phyloP scores from a whole-genome alignment of 1,139 yeast species.

The Candida sanyaensis region DNA sequence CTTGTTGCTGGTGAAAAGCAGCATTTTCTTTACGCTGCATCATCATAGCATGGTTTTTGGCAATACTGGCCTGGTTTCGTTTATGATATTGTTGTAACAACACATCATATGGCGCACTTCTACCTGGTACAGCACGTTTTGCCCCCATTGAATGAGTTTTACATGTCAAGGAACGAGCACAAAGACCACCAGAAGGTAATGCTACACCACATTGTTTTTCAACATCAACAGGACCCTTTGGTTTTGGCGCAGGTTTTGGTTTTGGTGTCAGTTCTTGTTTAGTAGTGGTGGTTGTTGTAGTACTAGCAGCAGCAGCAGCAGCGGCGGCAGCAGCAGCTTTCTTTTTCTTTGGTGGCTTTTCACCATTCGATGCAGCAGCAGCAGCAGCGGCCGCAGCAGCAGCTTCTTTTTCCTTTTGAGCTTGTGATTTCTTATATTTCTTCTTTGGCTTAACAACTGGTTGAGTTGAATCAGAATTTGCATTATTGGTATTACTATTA shows the following conservation, averaged over 20 bases:
- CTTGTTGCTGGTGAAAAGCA: constrained; percentile 34
- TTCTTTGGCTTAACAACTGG: constrained; percentile 37
- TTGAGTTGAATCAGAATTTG: constrained; percentile 16
- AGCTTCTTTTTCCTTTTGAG: constrained; percentile 49
- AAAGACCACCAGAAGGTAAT: constrained; percentile 85
- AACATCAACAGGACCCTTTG: constrained; percentile 87
- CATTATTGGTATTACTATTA: constrained; percentile 5
- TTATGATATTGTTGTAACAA: constrained; percentile 88
- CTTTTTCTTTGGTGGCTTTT: constrained; percentile 45
- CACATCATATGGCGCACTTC: constrained; percentile 90
- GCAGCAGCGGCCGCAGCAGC: constrained; percentile 44
- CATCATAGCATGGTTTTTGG: constrained; percentile 76
- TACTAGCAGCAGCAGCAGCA: constrained; percentile 28
- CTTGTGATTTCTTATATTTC: constrained; percentile 47
- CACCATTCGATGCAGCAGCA: constrained; percentile 26
- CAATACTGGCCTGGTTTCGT: constrained; percentile 87
- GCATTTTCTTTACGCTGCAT: constrained; percentile 50
- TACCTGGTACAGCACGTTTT: constrained; percentile 89
- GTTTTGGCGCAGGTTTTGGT: constrained; percentile 51
- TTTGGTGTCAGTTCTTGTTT: constrained; percentile 25
- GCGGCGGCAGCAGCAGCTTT: constrained; percentile 50
- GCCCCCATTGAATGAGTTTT: constrained; percentile 99
- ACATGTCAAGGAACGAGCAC: constrained; percentile 94
- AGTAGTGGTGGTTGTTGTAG: constrained; percentile 31
- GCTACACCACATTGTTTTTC: constrained; percentile 97